Evolutionary conservation across 257 asterid species (phyloP).

Genomic region (Dorcoceras hygrometricum): DNA sequence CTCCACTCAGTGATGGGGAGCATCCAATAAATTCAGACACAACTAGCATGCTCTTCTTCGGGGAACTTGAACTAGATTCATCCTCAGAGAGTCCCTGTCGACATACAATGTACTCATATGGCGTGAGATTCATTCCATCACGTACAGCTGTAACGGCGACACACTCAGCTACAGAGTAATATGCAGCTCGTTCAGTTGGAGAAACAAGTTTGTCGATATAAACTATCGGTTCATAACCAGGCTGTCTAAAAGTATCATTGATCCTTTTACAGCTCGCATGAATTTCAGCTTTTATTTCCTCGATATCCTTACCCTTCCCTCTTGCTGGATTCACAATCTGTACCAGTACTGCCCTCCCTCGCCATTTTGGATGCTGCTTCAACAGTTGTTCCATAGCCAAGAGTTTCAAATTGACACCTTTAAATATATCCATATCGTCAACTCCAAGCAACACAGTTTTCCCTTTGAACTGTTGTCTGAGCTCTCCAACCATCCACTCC

Average conservation of each 20-base stretch:
- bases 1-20: conserved; percentile 57
- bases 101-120: conserved; percentile 44
- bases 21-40: conserved; percentile 58
- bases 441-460: conserved; percentile 48
- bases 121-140: conserved; percentile 57
- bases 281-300: conserved; percentile 45
- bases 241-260: conserved; percentile 38
- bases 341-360: conserved; percentile 43
- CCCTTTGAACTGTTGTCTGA: conserved; percentile 45
- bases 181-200: conserved; percentile 43
- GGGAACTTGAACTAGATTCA: conserved; percentile 27
- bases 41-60: conserved; percentile 45
- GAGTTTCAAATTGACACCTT: conserved; percentile 49
- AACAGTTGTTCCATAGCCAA: conserved; percentile 50
- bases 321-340: conserved; percentile 53
- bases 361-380: conserved; percentile 45
- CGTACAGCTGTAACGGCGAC: conserved; percentile 53
- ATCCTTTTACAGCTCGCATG: conserved; percentile 35
- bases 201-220: conserved; percentile 41
- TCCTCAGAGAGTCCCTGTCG: conserved; percentile 41
- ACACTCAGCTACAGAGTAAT: conserved; percentile 45
- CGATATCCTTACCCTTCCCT: conserved; percentile 48
- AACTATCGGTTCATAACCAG: conserved; percentile 50
- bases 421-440: conserved; percentile 52
- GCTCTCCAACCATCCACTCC: conserved; percentile 39